Evolutionary conservation across 768 basidiomycete genomes (phyloP).

Genomic region (Boletus vermiculosoides): DNA sequence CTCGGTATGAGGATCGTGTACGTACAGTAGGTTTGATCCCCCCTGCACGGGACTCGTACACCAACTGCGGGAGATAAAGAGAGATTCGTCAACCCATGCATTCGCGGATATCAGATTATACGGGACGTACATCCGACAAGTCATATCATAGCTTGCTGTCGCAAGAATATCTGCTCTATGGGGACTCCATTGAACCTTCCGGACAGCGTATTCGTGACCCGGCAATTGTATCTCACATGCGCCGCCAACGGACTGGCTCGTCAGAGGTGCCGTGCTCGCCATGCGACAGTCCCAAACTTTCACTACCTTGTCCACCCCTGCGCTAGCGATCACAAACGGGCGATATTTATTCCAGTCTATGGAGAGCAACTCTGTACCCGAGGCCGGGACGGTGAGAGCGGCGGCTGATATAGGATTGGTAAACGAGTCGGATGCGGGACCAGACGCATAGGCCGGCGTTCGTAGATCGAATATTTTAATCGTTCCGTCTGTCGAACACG

Average conservation of each 20-base stretch:
- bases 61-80: constrained; percentile 52
- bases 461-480: constrained; percentile 81
- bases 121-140: constrained; percentile 75
- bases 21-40: constrained; percentile 55
- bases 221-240: constrained; percentile 65
- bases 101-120: background rate
- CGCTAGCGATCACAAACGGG: constrained; percentile 72
- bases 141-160: constrained; percentile 90
- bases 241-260: constrained; percentile 61
- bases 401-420: constrained; percentile 68
- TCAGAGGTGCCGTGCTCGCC: constrained; percentile 54
- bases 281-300: constrained; percentile 89
- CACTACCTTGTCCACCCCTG: constrained; percentile 72
- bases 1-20: constrained; percentile 90
- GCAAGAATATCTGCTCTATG: constrained; percentile 70
- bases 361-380: constrained; percentile 73
- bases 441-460: constrained; percentile 55
- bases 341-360: constrained; percentile 95
- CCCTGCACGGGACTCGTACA: constrained; percentile 54
- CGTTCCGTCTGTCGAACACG: constrained; percentile 86
- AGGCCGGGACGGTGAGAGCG: constrained; percentile 75
- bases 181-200: constrained; percentile 88
- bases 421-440: constrained; percentile 53
- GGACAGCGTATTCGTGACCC: constrained; percentile 89
- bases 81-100: background rate